A percentile compares a stretch with the other conserved stretches of the same genome.
Evolutionary conservation across 192 early-diverging fungal genomes (phyloP).

Genomic region (Umbelopsis vinacea): DNA sequence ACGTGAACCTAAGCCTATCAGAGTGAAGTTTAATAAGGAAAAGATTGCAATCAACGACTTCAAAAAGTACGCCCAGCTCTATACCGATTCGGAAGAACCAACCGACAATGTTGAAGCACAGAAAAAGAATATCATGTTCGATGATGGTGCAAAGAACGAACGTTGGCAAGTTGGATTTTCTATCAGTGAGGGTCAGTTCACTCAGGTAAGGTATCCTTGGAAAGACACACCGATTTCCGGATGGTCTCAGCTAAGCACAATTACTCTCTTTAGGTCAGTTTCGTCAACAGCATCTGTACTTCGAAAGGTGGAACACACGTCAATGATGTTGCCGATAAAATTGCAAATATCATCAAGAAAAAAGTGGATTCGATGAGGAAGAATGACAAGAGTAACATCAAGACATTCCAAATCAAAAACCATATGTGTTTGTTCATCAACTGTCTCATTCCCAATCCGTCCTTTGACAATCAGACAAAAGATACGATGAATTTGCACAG

Average conservation of each 20-base stretch:
- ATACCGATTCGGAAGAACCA: conserved; percentile 44
- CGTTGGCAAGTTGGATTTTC: conserved; percentile 96
- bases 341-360: conserved; percentile 71
- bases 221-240: not conserved
- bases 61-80: conserved; percentile 89
- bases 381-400: conserved; percentile 69
- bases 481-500: conserved; percentile 86
- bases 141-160: conserved; percentile 62
- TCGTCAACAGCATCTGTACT: conserved; percentile 97
- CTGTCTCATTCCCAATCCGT: conserved; percentile 89
- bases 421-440: conserved; percentile 97
- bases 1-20: conserved; percentile 59
- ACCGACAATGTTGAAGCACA: conserved; percentile 28
- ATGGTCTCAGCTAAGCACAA: not conserved
- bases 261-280: conserved; percentile 62
- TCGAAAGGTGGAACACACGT: conserved; percentile 93
- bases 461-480: conserved; percentile 98
- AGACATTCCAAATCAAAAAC: conserved; percentile 83
- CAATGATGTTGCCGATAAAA: conserved; percentile 79
- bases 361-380: conserved; percentile 72
- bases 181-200: conserved; percentile 93
- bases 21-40: conserved; percentile 86
- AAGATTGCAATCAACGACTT: conserved; percentile 85
- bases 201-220: conserved; percentile 63
- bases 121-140: conserved; percentile 68